Base-by-base conservation (phyloP, 164 flowering plant genomes). In the Vitis amurensis region DNA sequence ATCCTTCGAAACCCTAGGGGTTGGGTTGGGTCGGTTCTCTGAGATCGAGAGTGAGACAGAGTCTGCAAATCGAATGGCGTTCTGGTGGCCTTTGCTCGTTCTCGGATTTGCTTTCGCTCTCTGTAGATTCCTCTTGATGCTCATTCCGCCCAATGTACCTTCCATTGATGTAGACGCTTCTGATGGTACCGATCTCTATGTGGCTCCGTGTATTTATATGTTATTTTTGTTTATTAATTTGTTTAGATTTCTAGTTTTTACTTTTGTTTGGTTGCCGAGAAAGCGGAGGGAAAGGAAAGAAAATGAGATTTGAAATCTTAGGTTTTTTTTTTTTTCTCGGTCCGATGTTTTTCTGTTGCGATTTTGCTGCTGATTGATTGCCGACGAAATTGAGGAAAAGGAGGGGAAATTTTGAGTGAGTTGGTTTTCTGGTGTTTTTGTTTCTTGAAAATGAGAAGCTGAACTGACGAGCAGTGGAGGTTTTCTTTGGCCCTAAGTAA, bases 91-190 rank as follows among this genome's bases (percentile, higher is more conserved):
- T 31, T 51, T 95, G 71, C 60, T 93, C 27, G 98, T 93, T 30
- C 77, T 95, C 50, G 93, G 77, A 6, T 56, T 93, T 57, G 94
- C 99, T 27, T 88, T 75, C 67, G 97, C 78, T 69, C 79, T 95
- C 83, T 95, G 99, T 71, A 83, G 80, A 47, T 84, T 93, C 78
- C 76, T 95, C 51, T 71, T 95, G 47, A 89, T 93, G 95, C 98
- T 95, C 79, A 90, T 95, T 68, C 98, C 99, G 76, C 87, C 94
- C 9, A 93, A 90, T 69, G 97, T 95, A n/a, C 97, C 99, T 73
- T 91, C 98, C 27, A 93, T 95, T 37, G 94, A 95, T 30, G 98
- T 95, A 72, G 97, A 95, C 71, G 82, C 91, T 64, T 93, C 98
- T 56, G 99, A 95, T 50, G 90, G 99, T 95, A 77, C 12, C 56